Evolutionary conservation across 257 asterid species (phyloP), one percentile per base, ranked within the genome.

Genomic region (Ajuga chamaepitys): DNA sequence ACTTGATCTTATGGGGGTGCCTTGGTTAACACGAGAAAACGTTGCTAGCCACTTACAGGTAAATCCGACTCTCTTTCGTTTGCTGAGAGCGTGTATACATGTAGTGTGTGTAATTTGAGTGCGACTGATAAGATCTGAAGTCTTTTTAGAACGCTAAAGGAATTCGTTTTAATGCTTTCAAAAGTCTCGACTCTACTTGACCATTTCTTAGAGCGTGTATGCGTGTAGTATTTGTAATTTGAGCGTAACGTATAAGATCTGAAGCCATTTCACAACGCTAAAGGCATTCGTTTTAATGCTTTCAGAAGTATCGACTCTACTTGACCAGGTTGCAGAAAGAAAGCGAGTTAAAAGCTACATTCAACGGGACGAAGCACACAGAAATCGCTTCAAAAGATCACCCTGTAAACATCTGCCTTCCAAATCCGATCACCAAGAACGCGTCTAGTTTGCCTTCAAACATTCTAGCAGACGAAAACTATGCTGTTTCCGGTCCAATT

Each of bases 21-120:
- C 94, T 7, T 81, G 98, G 98, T 70, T 91, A 54, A 88, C 96
- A 0, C 77, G 98, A 70, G 98, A 91, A 60, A 88, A 91, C 64
- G 96, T 91, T 32, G 98, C 98, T 18, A 91, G 98, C 67, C 98
- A 91, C 76, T 77, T 91, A 67, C 98, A 91, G 95, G 98, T 91
- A 76, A 73, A 64, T 30, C 21, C 58, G 32, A 28, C 35, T 64
- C 26, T 20, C 64, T 47, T 58, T 35, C 32, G n/a, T n/a, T 20
- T 37, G 4, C 37, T 28, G n/a, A n/a, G n/a, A n/a, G n/a, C n/a
- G n/a, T n/a, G n/a, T n/a, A n/a, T n/a, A n/a, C n/a, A n/a, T n/a
- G n/a, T n/a, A n/a, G n/a, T n/a, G n/a, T n/a, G n/a, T n/a, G n/a
- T n/a, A n/a, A n/a, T n/a, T n/a, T n/a, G n/a, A n/a, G n/a, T n/a